Conservation (phyloP, 2,329 filamentous ascomycete species). For the Ilyonectria mors-panacis region DNA sequence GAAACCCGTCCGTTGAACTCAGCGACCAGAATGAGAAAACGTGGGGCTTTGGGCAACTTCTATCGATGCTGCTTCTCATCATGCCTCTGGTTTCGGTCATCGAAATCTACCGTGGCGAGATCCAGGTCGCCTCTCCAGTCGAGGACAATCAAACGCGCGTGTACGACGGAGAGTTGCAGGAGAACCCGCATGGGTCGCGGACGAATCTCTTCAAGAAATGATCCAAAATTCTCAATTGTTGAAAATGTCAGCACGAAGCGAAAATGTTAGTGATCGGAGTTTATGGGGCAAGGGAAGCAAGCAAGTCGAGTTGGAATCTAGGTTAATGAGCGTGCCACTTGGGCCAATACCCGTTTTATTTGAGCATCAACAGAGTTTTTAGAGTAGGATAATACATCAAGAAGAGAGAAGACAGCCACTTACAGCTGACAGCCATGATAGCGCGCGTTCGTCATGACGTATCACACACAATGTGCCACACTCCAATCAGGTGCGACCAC, state of each 20-base stretch:
- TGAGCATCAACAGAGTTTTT: neutral
- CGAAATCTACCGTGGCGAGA: conserved; percentile 69
- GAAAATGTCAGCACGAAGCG: conserved; percentile 37
- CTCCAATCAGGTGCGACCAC: too few relatives aligned
- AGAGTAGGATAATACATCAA: neutral
- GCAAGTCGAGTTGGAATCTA: neutral
- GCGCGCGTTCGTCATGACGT: neutral
- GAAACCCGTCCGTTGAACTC: conserved; percentile 44
- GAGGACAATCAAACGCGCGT: conserved; percentile 57
- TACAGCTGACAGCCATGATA: neutral
- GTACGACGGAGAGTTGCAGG: conserved; percentile 59
- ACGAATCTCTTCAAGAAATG: conserved; percentile 55
- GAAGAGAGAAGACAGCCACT: neutral
- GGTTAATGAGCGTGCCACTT: conserved; percentile 2
- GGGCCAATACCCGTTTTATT: neutral
- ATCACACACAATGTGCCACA: neutral
- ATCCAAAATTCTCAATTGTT: conserved; percentile 52
- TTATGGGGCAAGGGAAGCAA: neutral
- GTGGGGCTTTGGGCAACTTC: conserved; percentile 46
- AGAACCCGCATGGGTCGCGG: conserved; percentile 52
- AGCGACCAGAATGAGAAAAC: conserved; percentile 43
- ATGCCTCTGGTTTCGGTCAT: conserved; percentile 66
- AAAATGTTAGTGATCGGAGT: conserved; percentile 29
- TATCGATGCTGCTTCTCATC: conserved; percentile 44
- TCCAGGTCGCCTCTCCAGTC: conserved; percentile 59